Conservation (phyloP, 257 asterid genomes). For the Gynochthodes officinalis region DNA sequence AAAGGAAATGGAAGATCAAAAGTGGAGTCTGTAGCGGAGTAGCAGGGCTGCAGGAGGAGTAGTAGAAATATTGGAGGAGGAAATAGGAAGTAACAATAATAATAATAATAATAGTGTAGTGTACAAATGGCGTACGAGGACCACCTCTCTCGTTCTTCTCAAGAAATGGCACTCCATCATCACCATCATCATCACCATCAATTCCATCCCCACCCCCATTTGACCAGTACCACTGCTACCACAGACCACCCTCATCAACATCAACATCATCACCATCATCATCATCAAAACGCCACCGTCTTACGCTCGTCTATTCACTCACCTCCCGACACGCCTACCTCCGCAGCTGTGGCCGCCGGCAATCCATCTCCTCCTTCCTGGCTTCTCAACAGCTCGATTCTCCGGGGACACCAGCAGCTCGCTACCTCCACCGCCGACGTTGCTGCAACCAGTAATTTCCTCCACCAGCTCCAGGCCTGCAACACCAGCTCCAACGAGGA, state of each 20-base stretch:
- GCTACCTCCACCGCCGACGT: conserved; percentile 16
- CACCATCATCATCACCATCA: conserved; percentile 2
- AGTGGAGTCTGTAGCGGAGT: neutral
- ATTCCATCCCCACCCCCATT: conserved; percentile 20
- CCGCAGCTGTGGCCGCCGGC: conserved; percentile 11
- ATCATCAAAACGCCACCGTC: conserved; percentile 16
- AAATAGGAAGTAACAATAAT: conserved; percentile 4
- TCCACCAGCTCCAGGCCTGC: conserved; percentile 31
- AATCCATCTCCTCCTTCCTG: conserved; percentile 29
- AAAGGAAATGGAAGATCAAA: neutral
- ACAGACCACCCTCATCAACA: conserved; percentile 6
- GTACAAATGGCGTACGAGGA: conserved; percentile 39
- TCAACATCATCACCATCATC: conserved; percentile 1
- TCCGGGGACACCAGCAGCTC: conserved; percentile 18
- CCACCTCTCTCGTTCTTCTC: conserved; percentile 35
- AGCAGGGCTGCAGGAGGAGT: neutral
- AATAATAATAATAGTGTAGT: neutral
- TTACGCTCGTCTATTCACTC: conserved; percentile 30
- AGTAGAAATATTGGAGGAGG: neutral
- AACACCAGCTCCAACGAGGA: conserved; percentile 26
- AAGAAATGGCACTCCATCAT: conserved; percentile 35
- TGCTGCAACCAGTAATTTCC: conserved; percentile 29
- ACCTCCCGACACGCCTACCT: conserved; percentile 34
- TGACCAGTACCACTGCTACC: neutral
- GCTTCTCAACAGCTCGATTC: conserved; percentile 30